Percentiles rank a stretch among this genome's conserved stretches.
phyloP scores from a whole-genome alignment of 1,284 basidiomycete species.

The Irpex sp. region DNA sequence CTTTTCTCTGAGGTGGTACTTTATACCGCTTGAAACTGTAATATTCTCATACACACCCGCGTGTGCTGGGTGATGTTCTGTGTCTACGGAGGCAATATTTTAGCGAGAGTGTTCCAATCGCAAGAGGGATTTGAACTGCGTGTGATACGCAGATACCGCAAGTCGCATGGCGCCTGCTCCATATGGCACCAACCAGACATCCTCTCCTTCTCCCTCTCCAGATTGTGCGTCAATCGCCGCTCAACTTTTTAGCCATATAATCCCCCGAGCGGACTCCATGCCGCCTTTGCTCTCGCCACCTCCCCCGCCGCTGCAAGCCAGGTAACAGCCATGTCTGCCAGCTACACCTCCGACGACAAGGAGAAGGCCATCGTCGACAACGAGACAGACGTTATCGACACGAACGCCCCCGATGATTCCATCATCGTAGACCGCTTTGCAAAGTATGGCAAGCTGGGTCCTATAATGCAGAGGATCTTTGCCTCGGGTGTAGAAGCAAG shows the following conservation, averaged over 20 bases:
- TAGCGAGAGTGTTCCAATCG: not conserved
- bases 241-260: not conserved
- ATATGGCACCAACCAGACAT: not conserved
- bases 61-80: not conserved
- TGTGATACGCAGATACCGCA: not conserved
- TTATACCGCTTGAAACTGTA: not conserved
- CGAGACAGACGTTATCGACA: slow-evolving; percentile 17
- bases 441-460: slow-evolving; percentile 23
- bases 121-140: not conserved
- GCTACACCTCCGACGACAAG: slow-evolving; percentile 18
- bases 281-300: slow-evolving; percentile 7
- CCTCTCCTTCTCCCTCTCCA: not conserved
- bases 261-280: not conserved
- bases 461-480: slow-evolving; percentile 35
- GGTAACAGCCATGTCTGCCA: slow-evolving; percentile 6
- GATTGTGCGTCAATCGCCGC: not conserved
- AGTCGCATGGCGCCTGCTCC: not conserved
- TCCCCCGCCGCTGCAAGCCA: slow-evolving; percentile 1
- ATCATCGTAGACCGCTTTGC: slow-evolving; percentile 33
- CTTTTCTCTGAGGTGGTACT: too few species aligned
- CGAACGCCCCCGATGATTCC: slow-evolving; percentile 25
- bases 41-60: not conserved
- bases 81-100: not conserved
- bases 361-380: slow-evolving; percentile 21
- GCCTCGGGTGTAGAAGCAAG: slow-evolving; percentile 43